Base-by-base conservation (phyloP, 2,329 filamentous ascomycete species). In the Colletotrichum plurivorum region DNA sequence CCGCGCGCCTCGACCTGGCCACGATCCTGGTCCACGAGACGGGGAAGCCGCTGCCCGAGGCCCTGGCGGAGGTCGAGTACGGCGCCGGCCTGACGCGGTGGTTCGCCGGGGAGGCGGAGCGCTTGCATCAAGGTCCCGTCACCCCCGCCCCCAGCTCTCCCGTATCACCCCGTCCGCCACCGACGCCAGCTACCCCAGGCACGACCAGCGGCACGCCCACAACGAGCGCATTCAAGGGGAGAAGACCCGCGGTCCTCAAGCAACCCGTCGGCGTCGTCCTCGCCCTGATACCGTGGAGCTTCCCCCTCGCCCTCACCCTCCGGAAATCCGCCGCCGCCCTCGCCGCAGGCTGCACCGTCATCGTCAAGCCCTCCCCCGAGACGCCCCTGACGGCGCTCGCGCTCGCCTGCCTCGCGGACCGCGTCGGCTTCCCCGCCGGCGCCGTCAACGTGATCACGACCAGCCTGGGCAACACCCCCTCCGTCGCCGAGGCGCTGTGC, bases 401-500 rank as follows among this genome's bases (percentile, higher is more conserved):
- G 25, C 72, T 82, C 1, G 80, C 79, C 1, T 87, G 88, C 39
- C 82, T 94, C 16, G 85, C 94, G 70, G 87, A 89, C 70, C 85
- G 94, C 73, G 92, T 92, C 3, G 93, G 92, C 0, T 94, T 94
- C 75, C 92, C 92, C 2, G 87, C 91, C 0, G 93, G 93, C 39
- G 92, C 94, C 9, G 82, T 94, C 74, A 94, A 94, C 77, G 85
- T 94, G 63, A 75, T 94, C 27, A 92, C 92, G 56, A 93, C 92
- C 1, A 86, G 91, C 71, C 92, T 93, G 3, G 83, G 84, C 16
- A 88, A 89, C 49, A 89, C 91, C 0, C 93, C 93, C 16, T 85
- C 88, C 4, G 60, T 73, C 9, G 59, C 57, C 48, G 70, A 73
- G 22, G 88, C 90, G 1, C 84, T 95, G 6, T 89, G 90, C 1